Evolutionary conservation across 805 yeast species (phyloP), one percentile per base, ranked within the genome.

Genomic region (Spathaspora sp.): DNA sequence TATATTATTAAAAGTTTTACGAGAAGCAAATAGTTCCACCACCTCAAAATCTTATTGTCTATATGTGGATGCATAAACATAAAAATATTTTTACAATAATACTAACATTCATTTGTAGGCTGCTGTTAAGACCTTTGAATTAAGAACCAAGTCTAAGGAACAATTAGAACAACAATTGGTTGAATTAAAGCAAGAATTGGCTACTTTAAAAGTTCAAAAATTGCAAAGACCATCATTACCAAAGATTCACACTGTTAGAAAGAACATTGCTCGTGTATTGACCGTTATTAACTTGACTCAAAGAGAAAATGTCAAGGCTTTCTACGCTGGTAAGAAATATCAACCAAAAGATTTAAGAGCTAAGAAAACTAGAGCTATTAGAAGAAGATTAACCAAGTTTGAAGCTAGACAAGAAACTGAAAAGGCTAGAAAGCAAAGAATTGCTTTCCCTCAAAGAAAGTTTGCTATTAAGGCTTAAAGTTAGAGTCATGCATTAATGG

Each of bases 341-440:
- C 82, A 84, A 77, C 98, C 99, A 83, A 92, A 93, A 84, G 97
- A 92, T 77, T 85, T 94, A 81, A 93, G 98, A 83, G 96, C 91
- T 69, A 94, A 94, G 93, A 89, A 94, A 88, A 94, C 99, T 80
- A 93, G 98, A 87, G 98, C 99, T 78, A 80, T 93, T 80, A 93
- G 99, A 89, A 89, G 98, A 85, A 84, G 86, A 74, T 84, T 94
- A 74, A 85, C 97, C 77, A 82, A 87, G 73, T 77, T 78, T 78
- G 97, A 94, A 82, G 86, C 89, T 75, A 71, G 82, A 68, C 79
- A 80, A 75, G 77, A 79, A 75, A 93, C 98, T 71, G 87, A 79
- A 67, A 91, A 88, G 84, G 90, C 92, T 75, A 83, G 82, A 79
- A 94, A 94, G 92, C 86, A 82, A 80, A 83, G 83, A 72, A 82